Conservation (phyloP, 129 eudicot genomes). For the Saussurea involucrata region DNA sequence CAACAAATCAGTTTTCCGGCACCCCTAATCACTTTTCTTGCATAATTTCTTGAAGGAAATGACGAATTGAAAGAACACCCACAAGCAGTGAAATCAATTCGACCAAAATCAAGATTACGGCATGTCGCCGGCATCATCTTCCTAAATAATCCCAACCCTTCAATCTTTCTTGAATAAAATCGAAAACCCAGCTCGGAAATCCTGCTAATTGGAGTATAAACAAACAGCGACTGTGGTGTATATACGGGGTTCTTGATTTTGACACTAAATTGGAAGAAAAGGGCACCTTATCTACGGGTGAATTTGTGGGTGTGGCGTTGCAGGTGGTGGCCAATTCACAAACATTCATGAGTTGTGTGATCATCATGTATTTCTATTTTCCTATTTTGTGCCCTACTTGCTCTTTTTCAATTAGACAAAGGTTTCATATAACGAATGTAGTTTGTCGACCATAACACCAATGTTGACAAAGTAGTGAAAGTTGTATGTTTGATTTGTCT, state of each 20-base stretch:
- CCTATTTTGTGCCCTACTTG: background rate
- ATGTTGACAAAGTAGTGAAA: no score
- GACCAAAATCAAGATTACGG: conserved; percentile 62
- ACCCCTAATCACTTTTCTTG: conserved; percentile 38
- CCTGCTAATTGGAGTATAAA: conserved; percentile 5
- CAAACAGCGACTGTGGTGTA: background rate
- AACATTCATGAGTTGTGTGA: conserved; percentile 33
- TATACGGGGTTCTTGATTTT: conserved; percentile 15
- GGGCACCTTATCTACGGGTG: conserved; percentile 36
- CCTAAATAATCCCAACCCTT: conserved; percentile 15
- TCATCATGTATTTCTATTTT: conserved; percentile 1
- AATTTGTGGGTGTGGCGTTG: conserved; percentile 35
- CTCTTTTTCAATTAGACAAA: no score
- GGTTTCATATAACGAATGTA: no score
- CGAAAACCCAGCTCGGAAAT: conserved; percentile 40
- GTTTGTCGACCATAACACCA: no score
- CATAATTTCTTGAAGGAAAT: conserved; percentile 29
- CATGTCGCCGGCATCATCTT: conserved; percentile 84
- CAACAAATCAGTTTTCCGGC: conserved; percentile 42
- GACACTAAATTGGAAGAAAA: conserved; percentile 12
- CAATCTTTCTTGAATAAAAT: conserved; percentile 12
- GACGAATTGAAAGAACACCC: conserved; percentile 69
- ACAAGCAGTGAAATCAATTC: conserved; percentile 56
- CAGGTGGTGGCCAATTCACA: conserved; percentile 30
- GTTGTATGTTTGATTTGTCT: no score